A percentile compares a stretch with the other conserved stretches of the same genome.
phyloP scores from a whole-genome alignment of 768 basidiomycete species.

The Mycena alexandri region DNA sequence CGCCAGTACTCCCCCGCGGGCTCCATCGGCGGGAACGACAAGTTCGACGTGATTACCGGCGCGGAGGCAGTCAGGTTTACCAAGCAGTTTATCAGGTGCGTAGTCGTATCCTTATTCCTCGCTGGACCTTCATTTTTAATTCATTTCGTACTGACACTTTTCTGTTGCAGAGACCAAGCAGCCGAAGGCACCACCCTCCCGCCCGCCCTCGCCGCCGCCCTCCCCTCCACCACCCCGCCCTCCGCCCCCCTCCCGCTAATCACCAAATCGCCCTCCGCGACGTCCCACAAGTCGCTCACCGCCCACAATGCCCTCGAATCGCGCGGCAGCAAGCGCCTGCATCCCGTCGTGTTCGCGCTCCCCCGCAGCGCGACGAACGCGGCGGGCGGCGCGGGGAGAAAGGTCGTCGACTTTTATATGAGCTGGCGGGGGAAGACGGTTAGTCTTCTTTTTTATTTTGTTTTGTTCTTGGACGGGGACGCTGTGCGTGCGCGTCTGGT shows the following conservation, averaged over 20 bases:
- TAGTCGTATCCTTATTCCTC: too few relatives aligned
- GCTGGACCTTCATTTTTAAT: not conserved
- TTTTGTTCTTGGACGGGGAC: too few relatives aligned
- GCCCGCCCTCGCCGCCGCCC: not conserved
- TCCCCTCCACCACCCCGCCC: not conserved
- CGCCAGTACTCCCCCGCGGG: too few relatives aligned
- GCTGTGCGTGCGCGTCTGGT: too few relatives aligned
- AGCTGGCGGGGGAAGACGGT: slow-evolving; percentile 60
- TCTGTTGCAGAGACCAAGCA: slow-evolving; percentile 6
- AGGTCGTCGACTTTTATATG: slow-evolving; percentile 65
- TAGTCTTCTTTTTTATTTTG: too few relatives aligned
- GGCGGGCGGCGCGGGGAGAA: too few relatives aligned
- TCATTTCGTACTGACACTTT: not conserved
- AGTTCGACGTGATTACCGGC: slow-evolving; percentile 22
- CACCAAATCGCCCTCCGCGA: not conserved
- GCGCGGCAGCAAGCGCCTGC: slow-evolving; percentile 26
- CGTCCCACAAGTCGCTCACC: not conserved
- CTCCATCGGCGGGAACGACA: too few relatives aligned
- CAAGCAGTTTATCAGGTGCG: slow-evolving; percentile 13
- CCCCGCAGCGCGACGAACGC: slow-evolving; percentile 21
- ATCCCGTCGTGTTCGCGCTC: slow-evolving; percentile 60
- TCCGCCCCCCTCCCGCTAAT: not conserved
- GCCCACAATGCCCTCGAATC: not conserved
- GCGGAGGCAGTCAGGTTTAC: slow-evolving; percentile 15
- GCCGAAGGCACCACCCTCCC: not conserved